Base-by-base conservation (phyloP, 2,329 filamentous ascomycete genomes). In the Zymoseptoria passerinii region DNA sequence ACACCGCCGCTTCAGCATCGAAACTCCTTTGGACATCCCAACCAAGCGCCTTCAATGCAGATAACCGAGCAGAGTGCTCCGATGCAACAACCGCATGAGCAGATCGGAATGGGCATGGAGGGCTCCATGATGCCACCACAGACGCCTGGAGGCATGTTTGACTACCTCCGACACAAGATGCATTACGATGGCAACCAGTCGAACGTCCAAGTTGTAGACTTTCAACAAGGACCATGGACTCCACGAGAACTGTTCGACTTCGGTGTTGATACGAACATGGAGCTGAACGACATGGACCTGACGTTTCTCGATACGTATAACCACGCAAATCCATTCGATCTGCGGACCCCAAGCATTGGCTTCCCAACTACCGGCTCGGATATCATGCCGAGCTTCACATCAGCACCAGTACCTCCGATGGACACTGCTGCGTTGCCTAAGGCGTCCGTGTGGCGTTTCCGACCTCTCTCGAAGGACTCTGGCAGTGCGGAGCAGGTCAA, bases 301-400 rank as follows among this genome's bases (percentile, higher is more conserved):
- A 73, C 71, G 50, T 72, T 78, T 50, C 68, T 78, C 5, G 75
- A 78, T 54, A 73, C 74, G 8, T 77, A 77, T 65, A 78, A 76
- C 61, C 72, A 75, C 10, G 71, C 75, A 7, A 71, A 75, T 50
- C 75, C 75, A 0, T 77, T 78, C 61, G 71, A 74, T 55, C 57
- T 72, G 10, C 63, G 69, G 1, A 71, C 68, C 7, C 68, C 68
- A 1, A 69, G 68, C 50, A 70, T 70, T 52, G 68, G 69, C 52
- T 70, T 70, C 53, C 63, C 69, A 0, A 67, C 70, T 3, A 61
- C 65, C 3, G 67, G 67, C 6, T 72, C 70, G 3, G 68, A 72
- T 23, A 68, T 68, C 28, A 67, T 71, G 63, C 68, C 69, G 7
- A 71, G 67, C 58, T 71, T 68, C 27, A 68, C 68, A 18, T 67